phyloP scores from a whole-genome alignment of 768 basidiomycete species.

The Suillus americanus region DNA sequence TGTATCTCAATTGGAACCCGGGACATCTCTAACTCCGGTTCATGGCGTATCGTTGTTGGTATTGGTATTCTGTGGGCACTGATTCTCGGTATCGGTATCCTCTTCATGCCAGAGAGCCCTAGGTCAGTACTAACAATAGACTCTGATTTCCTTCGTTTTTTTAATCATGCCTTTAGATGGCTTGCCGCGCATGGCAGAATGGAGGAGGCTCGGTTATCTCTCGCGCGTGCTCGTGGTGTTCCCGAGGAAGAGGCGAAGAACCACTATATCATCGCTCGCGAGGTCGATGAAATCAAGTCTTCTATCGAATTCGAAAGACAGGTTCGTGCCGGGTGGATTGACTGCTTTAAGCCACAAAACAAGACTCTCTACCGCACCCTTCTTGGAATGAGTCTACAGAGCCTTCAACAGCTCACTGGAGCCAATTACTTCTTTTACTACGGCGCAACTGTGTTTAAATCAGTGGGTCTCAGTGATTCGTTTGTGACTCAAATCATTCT shows the following conservation, averaged over 20 bases:
- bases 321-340: constrained; percentile 58
- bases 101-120: constrained; percentile 70
- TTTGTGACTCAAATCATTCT: constrained; percentile 76
- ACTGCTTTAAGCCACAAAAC: constrained; percentile 57
- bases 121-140: constrained; percentile 30
- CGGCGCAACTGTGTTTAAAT: constrained; percentile 62
- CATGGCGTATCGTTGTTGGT: constrained; percentile 64
- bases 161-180: constrained; percentile 40
- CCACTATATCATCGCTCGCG: constrained; percentile 43
- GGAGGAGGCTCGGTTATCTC: constrained; percentile 48
- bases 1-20: constrained; percentile 72
- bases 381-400: constrained; percentile 65
- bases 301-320: constrained; percentile 50
- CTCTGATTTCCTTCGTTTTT: neutral
- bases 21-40: constrained; percentile 41
- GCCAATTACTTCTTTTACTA: constrained; percentile 73
- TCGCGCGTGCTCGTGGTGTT: constrained; percentile 52
- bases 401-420: constrained; percentile 71
- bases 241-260: constrained; percentile 36
- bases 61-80: constrained; percentile 63
- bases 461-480: constrained; percentile 66
- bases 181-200: constrained; percentile 46
- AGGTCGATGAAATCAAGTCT: constrained; percentile 54
- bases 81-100: constrained; percentile 61
- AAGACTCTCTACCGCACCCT: constrained; percentile 66